A percentile compares a stretch with the other conserved stretches of the same genome.
These are phyloP conservation scores for Fraxinus floribunda DNA, from an alignment of 305 asterid species.

Conservation along the genomic window DNA sequence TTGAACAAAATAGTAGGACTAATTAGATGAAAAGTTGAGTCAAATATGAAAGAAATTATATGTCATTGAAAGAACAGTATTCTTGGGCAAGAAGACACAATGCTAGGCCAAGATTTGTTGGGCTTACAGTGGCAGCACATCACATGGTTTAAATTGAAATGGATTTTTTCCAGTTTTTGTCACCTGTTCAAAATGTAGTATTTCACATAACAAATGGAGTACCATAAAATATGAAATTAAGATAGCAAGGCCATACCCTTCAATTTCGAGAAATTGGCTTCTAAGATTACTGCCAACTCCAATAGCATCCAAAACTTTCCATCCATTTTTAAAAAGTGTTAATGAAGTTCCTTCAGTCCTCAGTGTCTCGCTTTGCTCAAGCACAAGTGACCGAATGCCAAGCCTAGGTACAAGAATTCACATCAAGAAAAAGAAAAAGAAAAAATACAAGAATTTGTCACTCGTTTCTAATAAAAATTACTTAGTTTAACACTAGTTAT, in stretches of 20 bases:
- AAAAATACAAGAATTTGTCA: no score
- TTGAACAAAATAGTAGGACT: neutral
- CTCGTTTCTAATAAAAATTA: no score
- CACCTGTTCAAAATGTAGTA: no score
- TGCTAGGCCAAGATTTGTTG: neutral
- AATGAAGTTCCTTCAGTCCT: slow-evolving; percentile 81
- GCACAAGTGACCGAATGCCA: slow-evolving; percentile 66
- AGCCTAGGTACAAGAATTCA: slow-evolving; percentile 28
- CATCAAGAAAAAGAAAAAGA: neutral
- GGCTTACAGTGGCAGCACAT: neutral
- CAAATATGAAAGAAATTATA: neutral
- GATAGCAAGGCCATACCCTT: slow-evolving; percentile 48
- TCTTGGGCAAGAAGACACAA: neutral
- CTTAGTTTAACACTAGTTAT: no score
- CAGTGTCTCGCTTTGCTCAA: slow-evolving; percentile 78
- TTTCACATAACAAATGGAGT: neutral
- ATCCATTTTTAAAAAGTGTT: slow-evolving; percentile 81
- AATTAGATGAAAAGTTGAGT: neutral
- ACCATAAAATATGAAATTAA: neutral
- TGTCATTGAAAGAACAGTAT: neutral
- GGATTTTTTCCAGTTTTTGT: neutral
- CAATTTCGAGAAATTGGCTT: slow-evolving; percentile 65
- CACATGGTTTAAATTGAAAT: neutral
- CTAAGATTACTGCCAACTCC: slow-evolving; percentile 76
- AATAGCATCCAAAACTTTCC: slow-evolving; percentile 80